Evolutionary conservation across 139 green algal species (phyloP), one percentile per base, ranked within the genome.

Genomic region (Zygnema cylindricum): DNA sequence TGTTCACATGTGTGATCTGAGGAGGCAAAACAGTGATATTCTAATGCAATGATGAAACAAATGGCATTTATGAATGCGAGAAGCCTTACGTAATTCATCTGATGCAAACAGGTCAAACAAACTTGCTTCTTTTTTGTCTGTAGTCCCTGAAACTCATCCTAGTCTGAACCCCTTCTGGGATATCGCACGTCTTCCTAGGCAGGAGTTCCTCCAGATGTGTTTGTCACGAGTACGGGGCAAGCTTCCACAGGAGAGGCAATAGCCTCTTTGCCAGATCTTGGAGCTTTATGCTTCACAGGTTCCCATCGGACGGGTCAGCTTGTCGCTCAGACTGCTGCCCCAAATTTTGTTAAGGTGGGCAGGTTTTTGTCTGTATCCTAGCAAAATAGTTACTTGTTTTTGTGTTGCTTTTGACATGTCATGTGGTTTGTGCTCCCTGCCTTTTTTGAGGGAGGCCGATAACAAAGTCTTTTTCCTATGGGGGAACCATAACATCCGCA

Each of bases 221-320:
- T 90, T 77, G 43, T 90, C 54, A 38, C 43, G 2, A 89, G 33
- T 49, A 90, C 76, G n/a, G 85, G 85, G 7, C 2, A 3, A 42
- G 76, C 2, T 7, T 2, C 23, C 38, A 88, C 85, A 33, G 86
- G 86, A 1, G 81, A 43, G 3, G 81, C 86, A 22, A 78, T 91
- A 1, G 86, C 86, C 1, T 85, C 79, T 23, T 32, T 91, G 35
- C 81, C 36, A 1, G 2, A 32, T 36, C 69, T 91, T 39, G 86
- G 86, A 30, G 78, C 42, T 39, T 11, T 91, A 36, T 91, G 82
- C 86, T 91, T 91, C 35, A 91, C 86, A 2, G 86, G 86, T 1
- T 91, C 86, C 22, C 2, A 91, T 43, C 23, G 54, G 16, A 91
- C 86, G 7, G 86, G 86, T 81, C 33, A 33, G 7, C 22, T 2